Base-by-base conservation (phyloP, 2,329 filamentous ascomycete genomes). In the Zymoseptoria pseudotritici region DNA sequence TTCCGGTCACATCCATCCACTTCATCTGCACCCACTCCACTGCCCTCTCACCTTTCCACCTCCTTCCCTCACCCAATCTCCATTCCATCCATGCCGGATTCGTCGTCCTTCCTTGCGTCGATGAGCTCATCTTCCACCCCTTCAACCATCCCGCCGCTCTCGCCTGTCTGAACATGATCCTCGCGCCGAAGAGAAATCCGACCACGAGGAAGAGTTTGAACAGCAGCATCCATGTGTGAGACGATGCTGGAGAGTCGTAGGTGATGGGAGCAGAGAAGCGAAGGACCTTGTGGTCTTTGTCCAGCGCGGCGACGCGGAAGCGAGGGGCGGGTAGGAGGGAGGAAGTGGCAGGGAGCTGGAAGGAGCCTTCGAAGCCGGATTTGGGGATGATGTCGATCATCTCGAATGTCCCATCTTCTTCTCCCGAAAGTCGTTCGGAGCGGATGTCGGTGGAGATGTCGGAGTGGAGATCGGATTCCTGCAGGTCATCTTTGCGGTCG, bases 401-500 rank as follows among this genome's bases (percentile, higher is more conserved):
- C 26, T 61, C 54, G 17, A 63, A 64, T 4, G 26, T 26, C 7
- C 10, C 21, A 11, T 56, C n/a, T 17, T 61, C 55, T 2, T 21
- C 42, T 10, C 49, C 50, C 19, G 57, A 51, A 19, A 56, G 57
- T 10, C 53, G 52, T 19, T 61, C 90, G 92, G 70, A 85, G 93
- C 62, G 85, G 85, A 55, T 91, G 91, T 19, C 86, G 90, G 67
- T 92, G 89, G 74, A 83, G 92, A 57, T 88, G 90, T 51, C 86
- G 86, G 63, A 80, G 90, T 13, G 91, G 94, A 51, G 46, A 17
- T 49, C 54, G 6, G 46, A 20, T 24, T 60, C 59, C 3, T 31
- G 20, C 6, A 29, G 29, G n/a, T 10, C 22, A 7, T 53, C 22
- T 26, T 29, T 46, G 13, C 42, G 58, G 17, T 57, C 49, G 26